Percentiles rank a stretch among this genome's conserved stretches.
phyloP scores from a whole-genome alignment of 257 asterid species.

The Nicotiana tabacum region DNA sequence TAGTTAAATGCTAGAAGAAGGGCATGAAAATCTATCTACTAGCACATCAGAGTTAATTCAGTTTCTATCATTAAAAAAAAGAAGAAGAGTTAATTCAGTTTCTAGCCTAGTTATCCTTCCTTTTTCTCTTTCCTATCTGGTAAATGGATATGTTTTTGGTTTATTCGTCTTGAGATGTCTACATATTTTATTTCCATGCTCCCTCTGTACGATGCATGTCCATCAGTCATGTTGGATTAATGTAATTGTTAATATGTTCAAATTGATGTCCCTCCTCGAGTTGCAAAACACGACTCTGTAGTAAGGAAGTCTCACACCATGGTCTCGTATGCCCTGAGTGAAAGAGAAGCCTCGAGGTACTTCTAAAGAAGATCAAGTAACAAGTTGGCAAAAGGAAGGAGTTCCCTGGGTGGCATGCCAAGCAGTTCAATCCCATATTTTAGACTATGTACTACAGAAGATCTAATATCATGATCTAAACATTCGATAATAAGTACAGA shows the following conservation, averaged over 20 bases:
- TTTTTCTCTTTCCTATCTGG: not conserved
- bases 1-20: not conserved
- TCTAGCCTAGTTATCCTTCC: not conserved
- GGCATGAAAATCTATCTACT: not conserved
- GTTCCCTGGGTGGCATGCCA: not conserved
- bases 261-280: not conserved
- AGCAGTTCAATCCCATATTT: not conserved
- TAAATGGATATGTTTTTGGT: not conserved
- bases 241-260: not conserved
- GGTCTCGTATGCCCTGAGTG: not conserved
- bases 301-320: not conserved
- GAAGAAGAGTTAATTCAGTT: not conserved
- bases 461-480: not conserved
- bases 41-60: not conserved
- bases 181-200: not conserved
- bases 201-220: not conserved
- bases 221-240: not conserved
- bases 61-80: not conserved
- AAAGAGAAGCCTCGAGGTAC: not conserved
- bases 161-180: not conserved
- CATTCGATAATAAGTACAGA: not conserved
- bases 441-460: not conserved
- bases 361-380: not conserved
- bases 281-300: not conserved
- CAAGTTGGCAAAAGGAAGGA: not conserved